Base-by-base conservation (phyloP, 1,139 yeast genomes). In the Sugiyamaella japonica region DNA sequence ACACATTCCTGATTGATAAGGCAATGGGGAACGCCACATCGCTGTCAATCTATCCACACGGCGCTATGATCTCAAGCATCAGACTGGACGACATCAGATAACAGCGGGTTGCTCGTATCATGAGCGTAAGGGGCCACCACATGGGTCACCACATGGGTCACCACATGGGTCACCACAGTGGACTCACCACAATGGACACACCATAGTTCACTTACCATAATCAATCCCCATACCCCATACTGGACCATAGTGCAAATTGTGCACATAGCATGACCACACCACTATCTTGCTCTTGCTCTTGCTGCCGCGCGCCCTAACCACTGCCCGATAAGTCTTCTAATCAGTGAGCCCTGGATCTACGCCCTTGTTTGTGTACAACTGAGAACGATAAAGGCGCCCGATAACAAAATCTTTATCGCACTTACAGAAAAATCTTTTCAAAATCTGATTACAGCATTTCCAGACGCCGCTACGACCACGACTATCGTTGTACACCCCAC, bases 401-500 rank as follows among this genome's bases (percentile, higher is more conserved):
- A 45, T 45, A 45, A 45, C 49, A 45, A 45, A 31, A 16, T 45
- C 49, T 45, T 45, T 45, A 45, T 45, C 49, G 49, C 42, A 45
- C 42, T 28, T 45, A 32, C 28, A 34, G 37, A 45, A 45, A 45
- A 45, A 45, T 45, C 49, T 45, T 45, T 45, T 45, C 49, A 45
- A 45, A n/a, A 44, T 45, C 49, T 45, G 41, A 45, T 36, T 45
- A 38, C 41, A 45, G 39, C 32, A 28, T 29, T 20, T 13, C 15
- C 39, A 32, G 48, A 20, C 25, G 25, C 25, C 25, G 25, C 25
- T 20, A 20, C 25, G 25, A 20, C 17, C 28, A 44, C 39, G 48
- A 32, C 39, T 44, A 32, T 32, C 38, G 48, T 31, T 13, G 12
- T 23, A 13, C 46, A 42, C 17, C 32, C 46, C 37, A 42, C 13